phyloP scores from a whole-genome alignment of 176 grass and related monocot species.

The Eleusine coracana region DNA sequence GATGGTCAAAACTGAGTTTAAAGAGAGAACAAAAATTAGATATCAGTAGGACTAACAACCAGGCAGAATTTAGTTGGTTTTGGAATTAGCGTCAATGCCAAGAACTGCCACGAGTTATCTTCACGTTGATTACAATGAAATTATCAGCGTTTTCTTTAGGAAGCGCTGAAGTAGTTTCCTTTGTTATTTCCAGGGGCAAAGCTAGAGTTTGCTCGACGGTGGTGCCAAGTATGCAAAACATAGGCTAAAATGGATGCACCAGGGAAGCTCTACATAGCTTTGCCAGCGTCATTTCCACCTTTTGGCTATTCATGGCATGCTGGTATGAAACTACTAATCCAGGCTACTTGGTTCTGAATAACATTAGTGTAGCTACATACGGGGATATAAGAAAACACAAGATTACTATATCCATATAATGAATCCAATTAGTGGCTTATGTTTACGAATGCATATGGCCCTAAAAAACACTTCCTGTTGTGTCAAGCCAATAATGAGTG shows the following conservation, averaged over 20 bases:
- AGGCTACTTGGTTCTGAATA: background rate
- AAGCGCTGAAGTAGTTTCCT: background rate
- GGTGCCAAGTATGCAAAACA: no score
- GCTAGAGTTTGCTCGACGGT: no score
- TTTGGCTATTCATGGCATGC: background rate
- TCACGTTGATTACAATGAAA: background rate
- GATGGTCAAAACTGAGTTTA: background rate
- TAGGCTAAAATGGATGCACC: no score
- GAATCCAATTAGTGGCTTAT: background rate
- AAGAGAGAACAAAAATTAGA: background rate
- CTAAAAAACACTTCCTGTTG: background rate
- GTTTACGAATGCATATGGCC: background rate
- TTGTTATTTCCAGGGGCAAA: background rate
- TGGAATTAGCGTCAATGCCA: background rate
- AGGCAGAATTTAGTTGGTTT: conserved; percentile 2
- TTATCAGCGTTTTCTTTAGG: conserved; percentile 5
- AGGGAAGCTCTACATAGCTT: no score
- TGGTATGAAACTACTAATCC: background rate
- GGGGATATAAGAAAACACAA: background rate
- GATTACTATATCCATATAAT: background rate
- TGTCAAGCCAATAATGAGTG: background rate
- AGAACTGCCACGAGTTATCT: background rate
- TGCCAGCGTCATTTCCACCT: conserved; percentile 5
- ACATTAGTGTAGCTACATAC: conserved; percentile 4
- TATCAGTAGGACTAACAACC: background rate